Evolutionary conservation across 805 yeast genomes (phyloP), one percentile per base, ranked within the genome.

Genomic region (Saccharomycopsis javanensis): DNA sequence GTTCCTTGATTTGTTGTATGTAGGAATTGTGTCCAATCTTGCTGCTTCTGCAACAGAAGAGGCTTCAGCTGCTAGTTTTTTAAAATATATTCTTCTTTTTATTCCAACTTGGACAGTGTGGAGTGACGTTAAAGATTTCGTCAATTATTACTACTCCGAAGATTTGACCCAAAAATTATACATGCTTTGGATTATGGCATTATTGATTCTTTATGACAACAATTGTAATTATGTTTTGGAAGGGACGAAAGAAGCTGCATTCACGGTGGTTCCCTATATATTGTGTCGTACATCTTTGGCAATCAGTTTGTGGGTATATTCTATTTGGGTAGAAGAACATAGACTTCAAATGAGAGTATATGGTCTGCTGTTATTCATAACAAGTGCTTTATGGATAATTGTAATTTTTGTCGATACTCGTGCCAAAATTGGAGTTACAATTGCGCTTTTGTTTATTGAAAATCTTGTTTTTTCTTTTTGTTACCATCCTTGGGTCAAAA

Each of bases 21-120:
- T 82, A 60, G 87, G 85, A 2, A 78, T 83, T 51, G 79, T 80
- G 30, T 79, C 85, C 23, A 80, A 80, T 57, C 67, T 82, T 50
- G 86, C 87, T 0, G 73, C 79, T 4, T 68, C 68, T 48, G 83
- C 83, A 0, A 72, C 79, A 4, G 79, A 76, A 57, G 66, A 76
- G 16, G 81, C 82, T 31, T 66, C 73, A 18, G 83, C 83, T 38
- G 65, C 64, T 3, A 67, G 80, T 0, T 66, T 82, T 27, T 67
- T 76, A 38, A 73, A 73, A 61, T 82, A 81, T 64, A 55, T 79
- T 5, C 63, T 82, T 46, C 65, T 80, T 1, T 82, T 81, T 57
- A 54, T 78, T 18, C 86, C 85, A 0, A 75, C 81, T n/a, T 83
- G 81, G 79, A 76, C 75, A 20, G 78, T 82, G 23, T 83, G 88